A percentile compares a stretch with the other conserved stretches of the same genome.
phyloP scores from a whole-genome alignment of 1,139 yeast species.

The Protomyces gravidus region DNA sequence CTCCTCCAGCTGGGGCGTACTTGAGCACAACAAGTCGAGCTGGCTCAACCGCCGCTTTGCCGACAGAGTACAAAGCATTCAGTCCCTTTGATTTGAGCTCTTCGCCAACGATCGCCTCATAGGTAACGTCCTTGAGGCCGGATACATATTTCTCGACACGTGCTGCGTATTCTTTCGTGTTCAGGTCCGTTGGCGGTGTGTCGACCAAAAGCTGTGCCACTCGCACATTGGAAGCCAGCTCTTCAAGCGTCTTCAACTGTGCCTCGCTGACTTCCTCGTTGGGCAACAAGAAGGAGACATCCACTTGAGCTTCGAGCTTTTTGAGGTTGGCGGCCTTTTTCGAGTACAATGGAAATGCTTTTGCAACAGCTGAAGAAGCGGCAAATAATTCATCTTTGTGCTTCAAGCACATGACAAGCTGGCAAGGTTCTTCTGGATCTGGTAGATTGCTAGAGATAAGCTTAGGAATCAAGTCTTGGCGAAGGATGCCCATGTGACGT shows the following conservation, averaged over 20 bases:
- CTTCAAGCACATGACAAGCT: conserved; percentile 11
- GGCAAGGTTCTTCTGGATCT: conserved; percentile 6
- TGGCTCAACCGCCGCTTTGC: conserved; percentile 19
- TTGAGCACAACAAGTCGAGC: conserved; percentile 10
- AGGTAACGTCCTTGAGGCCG: conserved; percentile 2
- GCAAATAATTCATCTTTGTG: conserved; percentile 8
- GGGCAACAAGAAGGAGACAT: conserved; percentile 7
- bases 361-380: conserved; percentile 15
- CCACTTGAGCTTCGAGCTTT: neutral
- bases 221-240: conserved; percentile 8
- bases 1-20: conserved; percentile 3
- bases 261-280: conserved; percentile 1
- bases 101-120: conserved; percentile 11
- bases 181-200: conserved; percentile 12
- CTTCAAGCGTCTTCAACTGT: neutral
- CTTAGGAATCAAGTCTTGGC: conserved; percentile 2
- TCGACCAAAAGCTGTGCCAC: conserved; percentile 5
- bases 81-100: conserved; percentile 7
- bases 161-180: conserved; percentile 6
- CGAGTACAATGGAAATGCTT: conserved; percentile 15
- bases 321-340: conserved; percentile 1
- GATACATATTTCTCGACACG: neutral
- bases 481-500: conserved; percentile 6
- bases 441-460: neutral
- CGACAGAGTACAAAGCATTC: conserved; percentile 11